A percentile compares a stretch with the other conserved stretches of the same genome.
Evolutionary conservation across 768 basidiomycete genomes (phyloP).

Genomic region (Kwoniella dejecticola): DNA sequence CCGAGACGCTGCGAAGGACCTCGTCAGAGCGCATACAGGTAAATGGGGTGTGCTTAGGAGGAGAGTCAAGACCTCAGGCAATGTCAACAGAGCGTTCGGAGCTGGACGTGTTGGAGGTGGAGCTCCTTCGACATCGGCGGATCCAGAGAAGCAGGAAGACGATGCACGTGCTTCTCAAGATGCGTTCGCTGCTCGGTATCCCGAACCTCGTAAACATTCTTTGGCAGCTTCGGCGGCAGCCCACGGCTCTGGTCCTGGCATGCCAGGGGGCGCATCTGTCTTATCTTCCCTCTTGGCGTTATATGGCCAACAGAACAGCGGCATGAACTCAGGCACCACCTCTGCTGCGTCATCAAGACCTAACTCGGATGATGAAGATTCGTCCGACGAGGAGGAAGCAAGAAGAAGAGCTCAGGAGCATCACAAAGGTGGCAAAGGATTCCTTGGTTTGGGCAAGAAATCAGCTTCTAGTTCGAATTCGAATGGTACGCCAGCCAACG

Average conservation of each 20-base stretch:
- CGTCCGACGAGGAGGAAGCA: slow-evolving; percentile 38
- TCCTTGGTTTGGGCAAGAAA: slow-evolving; percentile 4
- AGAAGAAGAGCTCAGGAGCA: slow-evolving; percentile 16
- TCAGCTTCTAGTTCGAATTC: slow-evolving; percentile 23
- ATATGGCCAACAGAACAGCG: slow-evolving; percentile 60
- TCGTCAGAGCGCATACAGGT: slow-evolving; percentile 55
- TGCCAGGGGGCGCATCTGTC: slow-evolving; percentile 55
- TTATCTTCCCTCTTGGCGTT: slow-evolving; percentile 68
- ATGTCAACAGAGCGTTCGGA: slow-evolving; percentile 34
- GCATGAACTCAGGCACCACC: slow-evolving; percentile 44
- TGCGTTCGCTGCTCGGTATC: slow-evolving; percentile 45
- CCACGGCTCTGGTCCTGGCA: slow-evolving; percentile 10
- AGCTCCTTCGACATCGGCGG: slow-evolving; percentile 11
- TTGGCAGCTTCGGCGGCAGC: slow-evolving; percentile 6
- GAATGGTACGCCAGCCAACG: slow-evolving; percentile 20
- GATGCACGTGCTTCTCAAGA: slow-evolving; percentile 27
- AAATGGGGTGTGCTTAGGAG: slow-evolving; percentile 53
- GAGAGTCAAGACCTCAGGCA: slow-evolving; percentile 32
- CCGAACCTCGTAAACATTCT: slow-evolving; percentile 20
- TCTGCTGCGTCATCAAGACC: slow-evolving; percentile 52
- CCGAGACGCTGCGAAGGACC: slow-evolving; percentile 38
- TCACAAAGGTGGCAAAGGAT: slow-evolving; percentile 14
- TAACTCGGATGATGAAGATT: slow-evolving; percentile 40
- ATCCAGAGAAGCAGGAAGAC: slow-evolving; percentile 23
- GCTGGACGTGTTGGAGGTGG: background rate